phyloP scores from a whole-genome alignment of 345 rosid genomes.

The Gossypium longicalyx region DNA sequence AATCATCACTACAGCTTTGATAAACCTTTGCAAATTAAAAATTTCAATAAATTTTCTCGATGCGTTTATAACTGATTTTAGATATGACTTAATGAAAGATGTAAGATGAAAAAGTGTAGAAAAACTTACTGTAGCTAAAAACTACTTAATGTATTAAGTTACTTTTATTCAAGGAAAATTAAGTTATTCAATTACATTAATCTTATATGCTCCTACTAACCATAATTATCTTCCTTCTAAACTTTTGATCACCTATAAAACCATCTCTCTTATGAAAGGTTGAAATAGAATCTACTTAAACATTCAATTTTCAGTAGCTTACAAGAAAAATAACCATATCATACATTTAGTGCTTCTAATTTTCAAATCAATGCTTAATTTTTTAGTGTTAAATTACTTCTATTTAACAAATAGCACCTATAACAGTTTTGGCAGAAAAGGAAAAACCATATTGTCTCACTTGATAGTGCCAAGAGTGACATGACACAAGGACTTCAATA shows the following conservation, averaged over 20 bases:
- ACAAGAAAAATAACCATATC: not conserved
- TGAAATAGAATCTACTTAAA: not conserved
- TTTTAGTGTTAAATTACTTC: not conserved
- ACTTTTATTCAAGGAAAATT: not conserved
- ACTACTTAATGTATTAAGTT: not conserved
- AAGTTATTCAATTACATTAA: not conserved
- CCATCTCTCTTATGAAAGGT: not conserved
- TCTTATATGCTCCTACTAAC: not conserved
- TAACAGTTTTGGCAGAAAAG: not conserved
- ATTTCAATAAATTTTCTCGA: not conserved
- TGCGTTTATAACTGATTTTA: not conserved
- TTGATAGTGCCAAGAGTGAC: not conserved
- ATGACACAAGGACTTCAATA: not conserved
- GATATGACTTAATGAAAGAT: not conserved
- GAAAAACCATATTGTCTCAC: not conserved
- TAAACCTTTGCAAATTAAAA: not conserved
- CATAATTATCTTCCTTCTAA: not conserved
- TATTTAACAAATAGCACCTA: not conserved
- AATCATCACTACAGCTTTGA: not conserved
- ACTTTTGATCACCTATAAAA: not conserved
- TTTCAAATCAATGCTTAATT: not conserved
- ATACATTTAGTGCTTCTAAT: not conserved
- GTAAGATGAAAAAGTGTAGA: not conserved
- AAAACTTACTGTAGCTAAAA: not conserved
- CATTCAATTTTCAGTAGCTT: not conserved